Evolutionary conservation across 441 rosid genomes (phyloP), one percentile per base, ranked within the genome.

Genomic region (Erodium moschatum): DNA sequence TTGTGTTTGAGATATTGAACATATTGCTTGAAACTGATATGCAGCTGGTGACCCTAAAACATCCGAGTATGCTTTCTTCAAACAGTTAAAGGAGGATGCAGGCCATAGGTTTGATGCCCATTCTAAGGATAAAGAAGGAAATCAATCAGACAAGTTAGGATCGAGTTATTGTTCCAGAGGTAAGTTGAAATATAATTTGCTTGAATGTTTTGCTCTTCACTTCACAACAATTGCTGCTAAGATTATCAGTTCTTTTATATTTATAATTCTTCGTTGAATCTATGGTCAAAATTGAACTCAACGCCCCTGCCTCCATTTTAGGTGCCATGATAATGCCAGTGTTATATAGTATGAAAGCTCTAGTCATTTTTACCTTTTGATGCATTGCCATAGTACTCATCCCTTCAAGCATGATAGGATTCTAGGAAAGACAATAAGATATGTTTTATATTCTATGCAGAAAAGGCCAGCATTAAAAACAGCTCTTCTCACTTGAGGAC

Each of bases 21-120:
- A 67, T 56, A 16, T 69, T 31, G 40, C 74, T 6, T 73, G 38
- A 29, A 48, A 20, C 24, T 31, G 13, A 35, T 21, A 29, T 70
- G 82, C 82, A 85, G 96, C 78, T 67, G 65, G 70, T 76, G 83
- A 75, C 54, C 85, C 97, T 7, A 91, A 89, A 76, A 89, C 94
- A 68, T 86, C 94, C 2, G 92, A 91, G 80, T 85, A 77, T 64
- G 92, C 89, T 16, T 87, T 85, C 78, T 89, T 86, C 67, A 85
- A 85, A 76, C 85, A 86, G 76, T 69, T 89, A n/a, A 88, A 85
- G 81, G 82, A 81, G 61, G 69, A 68, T 31, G 77, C 77, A 12
- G 74, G 75, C 69, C 75, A 69, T 60, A 76, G 52, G 35, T 67
- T 67, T 70, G 73, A 52, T 4, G 70, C 75, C 8, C 75, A 9